Conservation (phyloP, 139 green algal genomes). For the Volvox africanus region DNA sequence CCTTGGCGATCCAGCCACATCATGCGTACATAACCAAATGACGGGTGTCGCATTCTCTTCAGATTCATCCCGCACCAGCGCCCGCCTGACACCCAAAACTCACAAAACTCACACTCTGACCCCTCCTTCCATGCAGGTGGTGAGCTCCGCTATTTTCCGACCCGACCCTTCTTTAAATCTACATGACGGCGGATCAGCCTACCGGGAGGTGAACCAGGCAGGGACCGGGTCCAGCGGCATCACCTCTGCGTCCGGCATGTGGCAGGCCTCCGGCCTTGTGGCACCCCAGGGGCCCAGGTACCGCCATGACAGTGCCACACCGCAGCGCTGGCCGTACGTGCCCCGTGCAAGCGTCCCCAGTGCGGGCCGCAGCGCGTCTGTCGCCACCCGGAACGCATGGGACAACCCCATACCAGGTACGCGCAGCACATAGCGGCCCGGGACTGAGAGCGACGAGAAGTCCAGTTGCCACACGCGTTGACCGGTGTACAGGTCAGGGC, state of each 20-base stretch:
- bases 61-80: too few species aligned
- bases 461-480: constrained; percentile 23
- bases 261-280: constrained; percentile 40
- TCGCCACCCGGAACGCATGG: constrained; percentile 32
- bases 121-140: too few species aligned
- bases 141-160: too few species aligned
- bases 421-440: constrained; percentile 36
- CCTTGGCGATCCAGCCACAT: too few species aligned
- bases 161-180: too few species aligned
- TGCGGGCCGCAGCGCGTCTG: constrained; percentile 22
- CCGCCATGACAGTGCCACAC: not conserved
- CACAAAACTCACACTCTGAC: too few species aligned
- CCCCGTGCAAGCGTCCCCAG: constrained; percentile 35
- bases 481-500: constrained; percentile 25
- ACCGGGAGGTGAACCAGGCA: constrained; percentile 20
- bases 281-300: constrained; percentile 26
- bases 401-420: constrained; percentile 32
- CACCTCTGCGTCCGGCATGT: constrained; percentile 30
- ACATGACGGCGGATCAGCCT: not conserved
- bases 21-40: too few species aligned
- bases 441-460: constrained; percentile 36
- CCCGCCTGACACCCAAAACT: too few species aligned
- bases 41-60: too few species aligned
- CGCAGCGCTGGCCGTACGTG: constrained; percentile 48
- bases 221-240: constrained; percentile 21